These are phyloP conservation scores for Colletotrichum sp. DNA, from an alignment of 2,329 filamentous ascomycete species.

Conservation along the genomic window DNA sequence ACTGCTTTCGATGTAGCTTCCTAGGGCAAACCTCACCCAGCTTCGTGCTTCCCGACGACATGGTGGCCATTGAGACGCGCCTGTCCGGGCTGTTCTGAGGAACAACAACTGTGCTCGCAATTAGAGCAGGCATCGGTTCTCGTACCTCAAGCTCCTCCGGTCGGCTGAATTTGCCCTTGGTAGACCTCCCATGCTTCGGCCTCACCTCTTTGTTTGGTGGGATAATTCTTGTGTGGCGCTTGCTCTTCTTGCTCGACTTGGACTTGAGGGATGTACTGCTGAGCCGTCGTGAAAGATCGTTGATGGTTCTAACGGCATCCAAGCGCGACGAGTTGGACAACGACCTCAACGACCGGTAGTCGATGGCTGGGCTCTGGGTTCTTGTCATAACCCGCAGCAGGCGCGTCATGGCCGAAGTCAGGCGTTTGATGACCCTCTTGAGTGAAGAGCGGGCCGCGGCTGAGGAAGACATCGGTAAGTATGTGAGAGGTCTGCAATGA, in stretches of 20 bases:
- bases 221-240: neutral
- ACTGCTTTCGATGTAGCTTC: neutral
- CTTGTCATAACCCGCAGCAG: slow-evolving; percentile 41
- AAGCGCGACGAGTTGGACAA: slow-evolving; percentile 52
- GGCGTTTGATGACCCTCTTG: slow-evolving; percentile 44
- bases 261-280: slow-evolving; percentile 7
- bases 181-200: neutral
- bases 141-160: neutral
- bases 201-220: neutral
- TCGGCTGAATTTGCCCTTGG: neutral
- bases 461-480: slow-evolving; percentile 23
- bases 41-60: slow-evolving; percentile 49
- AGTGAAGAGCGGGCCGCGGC: slow-evolving; percentile 43
- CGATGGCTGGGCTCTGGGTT: slow-evolving; percentile 37
- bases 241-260: neutral
- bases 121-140: neutral
- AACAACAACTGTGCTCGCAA: neutral
- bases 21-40: slow-evolving; percentile 41
- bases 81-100: slow-evolving; percentile 2
- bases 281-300: slow-evolving; percentile 46
- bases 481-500: neutral
- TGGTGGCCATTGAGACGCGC: slow-evolving; percentile 35
- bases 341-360: slow-evolving; percentile 51
- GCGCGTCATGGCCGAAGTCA: slow-evolving; percentile 46
- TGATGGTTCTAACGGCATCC: slow-evolving; percentile 55